Conservation (phyloP, 805 yeast genomes). For the Spathaspora boniae region DNA sequence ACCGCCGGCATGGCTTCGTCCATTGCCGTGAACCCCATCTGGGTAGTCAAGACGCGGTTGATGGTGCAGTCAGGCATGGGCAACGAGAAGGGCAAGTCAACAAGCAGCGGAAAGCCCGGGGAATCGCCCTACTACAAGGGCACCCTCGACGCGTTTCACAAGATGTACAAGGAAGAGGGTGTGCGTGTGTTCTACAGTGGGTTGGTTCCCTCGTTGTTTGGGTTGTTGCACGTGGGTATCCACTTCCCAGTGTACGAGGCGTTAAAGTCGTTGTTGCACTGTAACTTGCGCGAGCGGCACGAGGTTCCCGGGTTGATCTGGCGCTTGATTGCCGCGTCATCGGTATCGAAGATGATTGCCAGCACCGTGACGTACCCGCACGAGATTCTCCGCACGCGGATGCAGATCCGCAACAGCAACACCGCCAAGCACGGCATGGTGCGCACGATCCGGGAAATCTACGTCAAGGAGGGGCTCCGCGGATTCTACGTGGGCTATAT, state of each 20-base stretch:
- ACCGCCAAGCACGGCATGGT: constrained; percentile 17
- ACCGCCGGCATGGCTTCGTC: constrained; percentile 89
- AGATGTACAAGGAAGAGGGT: constrained; percentile 81
- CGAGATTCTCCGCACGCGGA: constrained; percentile 86
- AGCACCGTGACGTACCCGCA: constrained; percentile 91
- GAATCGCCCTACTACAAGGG: constrained; percentile 55
- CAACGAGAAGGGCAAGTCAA: constrained; percentile 33
- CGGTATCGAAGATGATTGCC: constrained; percentile 83
- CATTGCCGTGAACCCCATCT: constrained; percentile 84
- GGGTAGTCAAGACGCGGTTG: constrained; percentile 95
- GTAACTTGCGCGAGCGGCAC: constrained; percentile 12
- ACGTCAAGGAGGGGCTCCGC: constrained; percentile 63
- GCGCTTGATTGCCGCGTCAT: constrained; percentile 55
- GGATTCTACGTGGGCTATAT: constrained; percentile 91
- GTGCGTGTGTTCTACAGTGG: constrained; percentile 81
- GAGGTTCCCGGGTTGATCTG: constrained; percentile 17
- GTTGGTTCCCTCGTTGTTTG: constrained; percentile 83
- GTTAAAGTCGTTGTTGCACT: constrained; percentile 53
- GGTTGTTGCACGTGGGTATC: constrained; percentile 89
- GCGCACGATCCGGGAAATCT: constrained; percentile 39
- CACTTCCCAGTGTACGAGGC: constrained; percentile 93
- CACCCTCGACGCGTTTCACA: constrained; percentile 77
- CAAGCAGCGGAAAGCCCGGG: constrained; percentile 10
- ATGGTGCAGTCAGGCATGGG: constrained; percentile 71
- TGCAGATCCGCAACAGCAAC: constrained; percentile 53